Base-by-base conservation (phyloP, 257 asterid genomes). In the Fraxinus anomala region DNA sequence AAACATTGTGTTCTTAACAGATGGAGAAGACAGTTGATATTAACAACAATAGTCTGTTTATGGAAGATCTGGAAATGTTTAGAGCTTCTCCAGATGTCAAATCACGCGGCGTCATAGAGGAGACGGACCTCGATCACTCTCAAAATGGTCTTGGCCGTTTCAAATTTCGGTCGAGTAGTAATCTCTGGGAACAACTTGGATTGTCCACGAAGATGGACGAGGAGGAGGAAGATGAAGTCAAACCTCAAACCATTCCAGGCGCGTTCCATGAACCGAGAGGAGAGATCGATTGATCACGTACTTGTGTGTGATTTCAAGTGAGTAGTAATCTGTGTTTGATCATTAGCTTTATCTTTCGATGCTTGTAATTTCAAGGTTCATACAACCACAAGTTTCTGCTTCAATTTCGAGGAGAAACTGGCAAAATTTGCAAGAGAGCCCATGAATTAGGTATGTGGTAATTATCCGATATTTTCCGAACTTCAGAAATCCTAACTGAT, bases 11-110 rank as follows among this genome's bases (percentile, higher is more conserved):
- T 68, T 84, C 14, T 73, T 17, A 30, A 76, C 85, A 91, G 97
- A 91, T 92, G 95, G 96, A 88, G 83, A 92, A 88, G 83, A 92
- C 97, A 0, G 96, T 92, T 13, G 94, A 91, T 49, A 91, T 92
- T 76, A 87, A 88, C 28, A 94, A 89, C 82, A 87, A 81, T 70
- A 83, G 87, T 75, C 97, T 70, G 75, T 88, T 82, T 77, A 83
- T 88, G 89, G 93, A 88, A 81, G 92, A 89, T 76, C 86, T 90
- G 34, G 92, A 89, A 81, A 83, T 90, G 86, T 83, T 92, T 36
- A 88, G 83, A 74, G 80, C 89, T 17, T 91, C 73, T 26, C 90
- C 92, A 59, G 89, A 88, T 12, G 94, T 82, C 83, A 87, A 84
- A 40, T 83, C 82, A 59, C 89, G 70, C 44, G 78, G 83, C 81